Evolutionary conservation across 148 eudicot genomes (phyloP).

Genomic region (Persicaria maculosa): DNA sequence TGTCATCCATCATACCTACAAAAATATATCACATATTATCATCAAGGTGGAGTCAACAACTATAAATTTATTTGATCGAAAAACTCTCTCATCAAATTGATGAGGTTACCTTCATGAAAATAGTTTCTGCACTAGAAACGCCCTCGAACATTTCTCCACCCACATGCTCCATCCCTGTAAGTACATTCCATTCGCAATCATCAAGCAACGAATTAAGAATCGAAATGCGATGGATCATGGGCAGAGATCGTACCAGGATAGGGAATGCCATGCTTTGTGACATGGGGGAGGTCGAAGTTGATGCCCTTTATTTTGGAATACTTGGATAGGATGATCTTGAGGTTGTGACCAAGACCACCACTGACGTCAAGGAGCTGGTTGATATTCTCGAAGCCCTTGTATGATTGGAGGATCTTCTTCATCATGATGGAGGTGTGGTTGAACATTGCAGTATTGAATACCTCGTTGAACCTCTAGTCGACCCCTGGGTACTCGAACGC

Average conservation of each 20-base stretch:
- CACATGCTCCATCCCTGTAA: neutral
- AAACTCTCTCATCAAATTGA: too few relatives aligned
- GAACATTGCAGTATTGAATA: constrained; percentile 29
- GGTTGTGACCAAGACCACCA: constrained; percentile 28
- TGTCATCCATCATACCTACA: too few relatives aligned
- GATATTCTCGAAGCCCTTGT: constrained; percentile 27
- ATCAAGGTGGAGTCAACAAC: too few relatives aligned
- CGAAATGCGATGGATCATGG: neutral
- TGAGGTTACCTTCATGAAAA: neutral
- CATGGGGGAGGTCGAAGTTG: constrained; percentile 26
- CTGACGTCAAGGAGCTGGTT: constrained; percentile 29
- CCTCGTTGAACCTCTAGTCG: constrained; percentile 23
- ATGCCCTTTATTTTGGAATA: constrained; percentile 26
- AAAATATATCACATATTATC: too few relatives aligned
- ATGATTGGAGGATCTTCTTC: constrained; percentile 20
- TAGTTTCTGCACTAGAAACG: neutral
- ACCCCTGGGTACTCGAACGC: constrained; percentile 19
- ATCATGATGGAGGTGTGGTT: constrained; percentile 19
- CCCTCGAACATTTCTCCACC: neutral
- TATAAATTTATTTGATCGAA: too few relatives aligned
- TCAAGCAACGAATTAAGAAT: too few relatives aligned
- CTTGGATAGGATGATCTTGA: constrained; percentile 21
- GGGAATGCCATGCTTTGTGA: constrained; percentile 18
- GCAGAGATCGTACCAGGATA: constrained; percentile 18
- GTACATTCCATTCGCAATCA: neutral